A percentile compares a stretch with the other conserved stretches of the same genome.
These are phyloP conservation scores for Haplosporangium sp. DNA, from an alignment of 371 early-diverging fungal genomes.

Conservation along the genomic window DNA sequence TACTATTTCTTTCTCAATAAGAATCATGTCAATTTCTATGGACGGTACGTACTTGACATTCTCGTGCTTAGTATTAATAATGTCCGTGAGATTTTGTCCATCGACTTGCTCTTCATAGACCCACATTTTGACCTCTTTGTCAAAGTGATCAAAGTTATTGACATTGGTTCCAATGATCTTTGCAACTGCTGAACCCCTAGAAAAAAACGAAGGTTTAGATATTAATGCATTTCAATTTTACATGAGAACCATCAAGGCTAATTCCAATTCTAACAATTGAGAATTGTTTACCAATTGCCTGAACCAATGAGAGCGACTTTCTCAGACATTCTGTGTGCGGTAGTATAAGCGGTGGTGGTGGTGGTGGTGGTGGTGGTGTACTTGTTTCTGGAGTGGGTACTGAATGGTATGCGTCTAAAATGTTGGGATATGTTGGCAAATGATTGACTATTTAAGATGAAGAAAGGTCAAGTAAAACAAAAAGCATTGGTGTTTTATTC, in stretches of 20 bases:
- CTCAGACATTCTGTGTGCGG: conserved; percentile 59
- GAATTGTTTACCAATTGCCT: conserved; percentile 86
- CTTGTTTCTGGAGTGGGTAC: neutral
- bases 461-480: too few relatives aligned
- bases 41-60: conserved; percentile 85
- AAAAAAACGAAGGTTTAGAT: neutral
- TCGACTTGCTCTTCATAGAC: conserved; percentile 91
- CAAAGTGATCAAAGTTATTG: conserved; percentile 69
- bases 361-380: neutral
- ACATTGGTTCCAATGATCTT: conserved; percentile 94
- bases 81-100: conserved; percentile 89
- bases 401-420: neutral
- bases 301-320: conserved; percentile 92
- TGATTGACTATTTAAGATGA: too few relatives aligned
- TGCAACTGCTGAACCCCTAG: conserved; percentile 96
- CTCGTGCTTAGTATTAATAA: conserved; percentile 94
- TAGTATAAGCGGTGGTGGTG: neutral
- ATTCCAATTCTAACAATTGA: neutral
- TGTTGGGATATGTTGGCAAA: too few relatives aligned
- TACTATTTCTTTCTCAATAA: neutral
- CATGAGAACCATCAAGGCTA: neutral
- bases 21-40: neutral
- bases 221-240: neutral
- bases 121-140: conserved; percentile 93
- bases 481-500: too few relatives aligned